These are phyloP conservation scores for Kodamaea laetipori DNA, from an alignment of 805 yeast genomes.

Conservation along the genomic window DNA sequence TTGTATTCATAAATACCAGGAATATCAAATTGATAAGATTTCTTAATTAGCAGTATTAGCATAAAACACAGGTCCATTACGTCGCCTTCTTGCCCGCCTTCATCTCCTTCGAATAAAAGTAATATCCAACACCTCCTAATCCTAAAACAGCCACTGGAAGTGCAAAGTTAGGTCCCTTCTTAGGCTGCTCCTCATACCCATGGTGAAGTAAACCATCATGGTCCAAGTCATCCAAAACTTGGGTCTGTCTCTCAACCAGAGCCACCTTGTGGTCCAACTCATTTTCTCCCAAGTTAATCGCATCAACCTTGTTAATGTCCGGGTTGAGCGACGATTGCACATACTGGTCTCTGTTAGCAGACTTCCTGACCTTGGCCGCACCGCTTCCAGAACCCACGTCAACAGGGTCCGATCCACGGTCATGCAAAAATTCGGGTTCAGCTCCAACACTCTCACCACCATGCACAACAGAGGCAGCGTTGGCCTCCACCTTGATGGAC, in stretches of 20 bases:
- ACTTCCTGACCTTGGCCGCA: slow-evolving; percentile 23
- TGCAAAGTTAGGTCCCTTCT: slow-evolving; percentile 13
- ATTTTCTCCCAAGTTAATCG: slow-evolving; percentile 37
- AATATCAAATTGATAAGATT: no score
- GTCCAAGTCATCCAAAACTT: slow-evolving; percentile 41
- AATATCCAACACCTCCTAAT: slow-evolving; percentile 33
- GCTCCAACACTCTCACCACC: slow-evolving; percentile 43
- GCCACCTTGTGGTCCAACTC: slow-evolving; percentile 40
- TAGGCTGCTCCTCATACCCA: slow-evolving; percentile 12
- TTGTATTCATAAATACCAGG: no score
- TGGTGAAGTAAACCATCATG: slow-evolving; percentile 28
- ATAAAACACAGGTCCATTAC: no score
- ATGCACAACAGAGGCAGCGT: slow-evolving; percentile 41
- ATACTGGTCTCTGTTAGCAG: slow-evolving; percentile 42
- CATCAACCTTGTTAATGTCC: slow-evolving; percentile 38
- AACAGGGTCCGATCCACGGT: slow-evolving; percentile 39
- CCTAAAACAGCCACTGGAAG: slow-evolving; percentile 30
- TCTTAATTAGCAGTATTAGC: no score
- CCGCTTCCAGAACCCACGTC: slow-evolving; percentile 21
- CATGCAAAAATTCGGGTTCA: slow-evolving; percentile 43
- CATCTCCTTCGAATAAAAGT: slow-evolving; percentile 18
- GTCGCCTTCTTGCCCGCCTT: no score
- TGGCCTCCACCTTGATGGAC: slow-evolving; percentile 47
- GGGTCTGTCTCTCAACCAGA: slow-evolving; percentile 29
- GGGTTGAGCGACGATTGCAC: slow-evolving; percentile 45